A percentile compares a stretch with the other conserved stretches of the same genome.
phyloP scores from a whole-genome alignment of 192 early-diverging fungal genomes.

The Rhizoclosmatium globosum region DNA sequence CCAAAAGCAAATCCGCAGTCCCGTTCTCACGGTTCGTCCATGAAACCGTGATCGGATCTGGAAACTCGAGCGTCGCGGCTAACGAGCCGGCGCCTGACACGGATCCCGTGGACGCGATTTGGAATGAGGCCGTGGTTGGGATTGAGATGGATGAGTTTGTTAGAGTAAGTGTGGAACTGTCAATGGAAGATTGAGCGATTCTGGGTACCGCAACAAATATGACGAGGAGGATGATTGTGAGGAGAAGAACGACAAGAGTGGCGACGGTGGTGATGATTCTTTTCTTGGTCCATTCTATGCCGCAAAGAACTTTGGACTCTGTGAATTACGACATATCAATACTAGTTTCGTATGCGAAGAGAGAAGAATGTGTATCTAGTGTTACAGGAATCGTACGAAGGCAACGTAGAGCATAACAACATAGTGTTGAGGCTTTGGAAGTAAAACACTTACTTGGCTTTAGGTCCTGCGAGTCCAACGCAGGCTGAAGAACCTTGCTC shows the following conservation, averaged over 20 bases:
- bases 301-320: neutral
- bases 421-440: too few relatives aligned
- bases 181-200: conserved; percentile 40
- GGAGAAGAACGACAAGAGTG: conserved; percentile 19
- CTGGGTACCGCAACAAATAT: conserved; percentile 18
- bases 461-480: too few relatives aligned
- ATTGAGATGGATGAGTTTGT: conserved; percentile 26
- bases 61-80: conserved; percentile 37
- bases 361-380: too few relatives aligned
- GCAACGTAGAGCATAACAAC: too few relatives aligned
- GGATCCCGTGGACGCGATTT: conserved; percentile 22
- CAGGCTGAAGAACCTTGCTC: too few relatives aligned
- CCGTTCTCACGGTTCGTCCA: conserved; percentile 36
- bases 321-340: too few relatives aligned
- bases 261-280: conserved; percentile 10
- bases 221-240: conserved; percentile 5
- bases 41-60: conserved; percentile 37
- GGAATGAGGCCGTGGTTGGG: conserved; percentile 27
- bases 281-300: conserved; percentile 11
- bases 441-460: too few relatives aligned
- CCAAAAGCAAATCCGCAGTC: conserved; percentile 29
- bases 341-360: too few relatives aligned
- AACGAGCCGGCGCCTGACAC: conserved; percentile 40
- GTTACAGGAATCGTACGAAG: too few relatives aligned
- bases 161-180: conserved; percentile 41